These are phyloP conservation scores for Ophiostoma sp. DNA, from an alignment of 2,329 filamentous ascomycete species.

Conservation along the genomic window DNA sequence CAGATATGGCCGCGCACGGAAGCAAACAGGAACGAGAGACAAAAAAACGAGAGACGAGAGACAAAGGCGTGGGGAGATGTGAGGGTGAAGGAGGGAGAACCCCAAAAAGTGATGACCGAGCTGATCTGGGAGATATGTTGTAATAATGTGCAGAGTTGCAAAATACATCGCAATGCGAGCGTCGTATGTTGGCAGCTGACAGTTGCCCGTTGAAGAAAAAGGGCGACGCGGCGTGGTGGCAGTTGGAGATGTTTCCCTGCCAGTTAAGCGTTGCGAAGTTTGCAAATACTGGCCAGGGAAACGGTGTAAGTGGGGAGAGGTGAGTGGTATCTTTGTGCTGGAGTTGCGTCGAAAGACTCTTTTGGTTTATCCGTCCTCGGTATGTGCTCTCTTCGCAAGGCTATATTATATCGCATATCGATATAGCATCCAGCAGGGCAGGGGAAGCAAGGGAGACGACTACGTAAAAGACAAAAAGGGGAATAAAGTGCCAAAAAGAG, in stretches of 20 bases:
- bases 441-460: background rate
- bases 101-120: background rate
- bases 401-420: conserved; percentile 10
- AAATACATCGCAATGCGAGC: background rate
- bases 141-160: background rate
- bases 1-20: conserved; percentile 16
- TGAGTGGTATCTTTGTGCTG: conserved; percentile 9
- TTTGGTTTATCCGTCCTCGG: background rate
- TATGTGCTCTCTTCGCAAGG: background rate
- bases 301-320: conserved; percentile 23
- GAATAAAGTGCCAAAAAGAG: background rate
- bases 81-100: background rate
- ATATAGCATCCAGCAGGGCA: conserved; percentile 15
- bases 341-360: background rate
- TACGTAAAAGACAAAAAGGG: conserved; percentile 12
- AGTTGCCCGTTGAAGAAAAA: background rate
- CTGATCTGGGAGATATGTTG: background rate
- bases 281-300: background rate
- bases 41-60: background rate
- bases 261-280: conserved; percentile 7
- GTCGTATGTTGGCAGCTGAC: background rate
- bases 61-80: background rate
- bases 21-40: background rate
- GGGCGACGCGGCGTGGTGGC: background rate
- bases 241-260: conserved; percentile 10